Evolutionary conservation across 805 yeast species (phyloP).

Genomic region (Starmerella etchellsii): DNA sequence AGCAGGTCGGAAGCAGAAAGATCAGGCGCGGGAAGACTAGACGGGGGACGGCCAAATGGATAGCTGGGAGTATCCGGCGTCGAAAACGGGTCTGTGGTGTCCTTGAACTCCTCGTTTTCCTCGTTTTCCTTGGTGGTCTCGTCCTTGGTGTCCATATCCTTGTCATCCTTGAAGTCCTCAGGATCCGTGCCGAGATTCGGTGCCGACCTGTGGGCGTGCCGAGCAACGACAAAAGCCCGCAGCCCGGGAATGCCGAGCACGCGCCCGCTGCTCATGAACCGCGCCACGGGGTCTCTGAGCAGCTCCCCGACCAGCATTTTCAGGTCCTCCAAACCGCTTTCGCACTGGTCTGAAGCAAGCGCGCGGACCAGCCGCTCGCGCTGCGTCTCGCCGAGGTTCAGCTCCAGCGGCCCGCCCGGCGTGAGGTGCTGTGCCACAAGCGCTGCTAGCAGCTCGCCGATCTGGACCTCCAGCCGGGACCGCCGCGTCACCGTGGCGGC

Average conservation of each 20-base stretch:
- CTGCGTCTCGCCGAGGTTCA: constrained; percentile 8
- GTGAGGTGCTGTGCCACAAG: neutral
- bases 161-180: no score
- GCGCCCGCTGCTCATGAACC: constrained; percentile 1
- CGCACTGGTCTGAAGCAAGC: neutral
- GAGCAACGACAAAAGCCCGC: constrained; percentile 3
- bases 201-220: neutral
- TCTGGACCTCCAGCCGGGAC: neutral
- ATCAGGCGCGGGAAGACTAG: no score
- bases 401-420: constrained; percentile 9
- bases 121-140: no score
- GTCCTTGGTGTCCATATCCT: no score
- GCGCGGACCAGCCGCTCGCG: constrained; percentile 1
- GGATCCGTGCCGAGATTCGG: no score
- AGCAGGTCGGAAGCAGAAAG: no score
- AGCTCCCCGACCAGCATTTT: neutral
- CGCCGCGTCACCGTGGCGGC: constrained; percentile 4
- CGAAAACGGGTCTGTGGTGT: no score
- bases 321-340: neutral
- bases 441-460: neutral
- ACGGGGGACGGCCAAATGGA: no score
- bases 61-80: no score
- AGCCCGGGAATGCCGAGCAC: constrained; percentile 1
- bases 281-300: constrained; percentile 1
- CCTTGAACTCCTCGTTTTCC: no score